Base-by-base conservation (phyloP, 371 early-diverging fungal genomes). In the Zopfochytrium polystomum region DNA sequence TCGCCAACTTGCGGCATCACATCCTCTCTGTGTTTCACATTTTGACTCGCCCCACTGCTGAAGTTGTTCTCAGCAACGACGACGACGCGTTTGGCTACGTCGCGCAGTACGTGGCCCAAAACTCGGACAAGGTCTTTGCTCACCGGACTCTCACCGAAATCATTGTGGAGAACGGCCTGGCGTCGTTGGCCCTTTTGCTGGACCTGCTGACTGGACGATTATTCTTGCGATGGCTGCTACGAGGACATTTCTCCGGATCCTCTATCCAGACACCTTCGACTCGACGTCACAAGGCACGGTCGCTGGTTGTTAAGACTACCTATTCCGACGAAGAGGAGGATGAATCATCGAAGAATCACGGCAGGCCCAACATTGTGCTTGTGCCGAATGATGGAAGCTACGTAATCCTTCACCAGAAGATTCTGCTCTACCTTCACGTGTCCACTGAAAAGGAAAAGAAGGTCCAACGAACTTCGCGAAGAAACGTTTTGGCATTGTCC, bases 301-400 rank as follows among this genome's bases (percentile, higher is more conserved):
- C 55, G 46, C 50, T 58, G 29, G 27, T 58, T 29, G 3, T 3
- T 20, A 47, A 31, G 27, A 49, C 49, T 25, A n/a, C 58, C 13
- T 52, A 60, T 29, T 20, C 7, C 15, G 18, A 5, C 15, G 33
- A 50, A 3, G 44, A 52, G 15, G 48, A 48, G 9, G 48, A 48
- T 48, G 48, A 15, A 20, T 9, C 11, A 5, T 22, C 11, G 4
- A 9, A 52, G 15, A 9, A 22, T 18, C 6, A 11, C 30, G 32
- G 44, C 4, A 53, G 20, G 44, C 62, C 62, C 3, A 46, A 31
- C 5, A 4, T 54, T 6, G 29, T 54, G 18, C 54, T 47, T 49
- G 48, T 61, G 9, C 62, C 62, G 13, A 54, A 52, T 20, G 62
- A 52, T 34, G 62, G 62, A 4, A 13, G 20, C 18, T 52, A 52